Base-by-base conservation (phyloP, 768 basidiomycete species). In the Boletus pseudopeckii region DNA sequence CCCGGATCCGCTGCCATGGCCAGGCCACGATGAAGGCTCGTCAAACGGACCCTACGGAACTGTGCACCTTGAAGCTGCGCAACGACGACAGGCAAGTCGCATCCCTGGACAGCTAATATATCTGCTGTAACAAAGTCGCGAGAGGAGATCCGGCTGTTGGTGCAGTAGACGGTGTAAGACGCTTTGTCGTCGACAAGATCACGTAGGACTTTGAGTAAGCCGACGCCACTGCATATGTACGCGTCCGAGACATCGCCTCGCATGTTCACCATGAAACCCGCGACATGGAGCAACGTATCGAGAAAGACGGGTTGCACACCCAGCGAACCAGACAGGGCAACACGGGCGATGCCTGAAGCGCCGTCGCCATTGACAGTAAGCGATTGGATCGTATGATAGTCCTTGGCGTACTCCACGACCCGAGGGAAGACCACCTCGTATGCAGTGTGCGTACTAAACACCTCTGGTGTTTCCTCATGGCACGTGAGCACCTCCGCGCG, bases 351-450 rank as follows among this genome's bases (percentile, higher is more conserved):
- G 3, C 79, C 84, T 56, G 80, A 79, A 67, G 76, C 71, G 13
- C 75, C 76, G 50, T 75, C 70, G 2, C 74, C 48, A 47, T 75
- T 71, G 50, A 88, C 72, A 6, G 76, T 76, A 32, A 90, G 68
- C 0, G 76, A 75, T 53, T 75, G 73, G 51, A 90, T 78, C 14
- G 81, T 78, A 24, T 77, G 85, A 64, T 84, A 88, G 28, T 74
- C 68, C 33, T 74, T 65, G 1, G 79, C 74, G 59, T 90, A 90
- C 15, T 79, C 74, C 24, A 90, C 87, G 43, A 89, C 75, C 7
- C 84, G 80, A 20, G 86, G 78, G 59, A 89, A 88, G 46, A 88
- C 79, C 36, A 83, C 74, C 39, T 86, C 79, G 63, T 90, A 90
- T 1, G 77, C 67, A 0, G 80, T 81, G 36, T 77, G 80, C 18